Evolutionary conservation across 352 stramenopile genomes (phyloP), one percentile per base, ranked within the genome.

Genomic region (Plasmopara viticola): DNA sequence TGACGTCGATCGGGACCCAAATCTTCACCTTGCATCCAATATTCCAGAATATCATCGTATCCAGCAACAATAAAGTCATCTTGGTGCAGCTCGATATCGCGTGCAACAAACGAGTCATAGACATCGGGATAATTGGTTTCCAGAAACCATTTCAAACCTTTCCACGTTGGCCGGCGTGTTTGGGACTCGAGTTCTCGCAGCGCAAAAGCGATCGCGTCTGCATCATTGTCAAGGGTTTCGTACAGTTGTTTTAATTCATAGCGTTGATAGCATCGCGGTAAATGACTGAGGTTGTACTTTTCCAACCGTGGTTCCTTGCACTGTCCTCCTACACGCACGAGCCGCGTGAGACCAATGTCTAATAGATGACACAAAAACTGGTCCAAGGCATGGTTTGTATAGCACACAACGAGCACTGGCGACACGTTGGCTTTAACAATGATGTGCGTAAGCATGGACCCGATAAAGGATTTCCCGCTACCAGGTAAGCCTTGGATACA

Each of bases 311-410:
- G 28, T 25, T 78, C 82, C 49, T 94, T 93, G 47, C 72, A 86
- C 48, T 81, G 68, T 2, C 79, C 70, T 44, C 86, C 84, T 28
- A 96, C 70, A 33, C 86, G 78, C 17, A 94, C 82, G 38, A 94
- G 74, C 28, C 51, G 64, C 4, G 58, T 64, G 12, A 86, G 64
- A 1, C 66, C 58, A 34, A 64, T 56, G 44, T 82, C 64, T 7
- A 94, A 29, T 31, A 96, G 59, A 44, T 90, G 74, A 44, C 87
- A 83, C n/a, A 96, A 61, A 57, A 96, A 95, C 61, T 94, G 86
- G 67, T 95, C 85, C 40, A 96, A 70, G 10, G 87, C 84, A 56
- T 96, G 85, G 65, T 96, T 96, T 12, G 87, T 96, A 60, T 92
- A 95, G 66, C 87, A 96, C 8, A 96, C 80, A 49, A 78, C 76